Percentiles rank a stretch among this genome's conserved stretches.
Evolutionary conservation across 768 basidiomycete species (phyloP).

Genomic region (Fistulinella prunicolor): DNA sequence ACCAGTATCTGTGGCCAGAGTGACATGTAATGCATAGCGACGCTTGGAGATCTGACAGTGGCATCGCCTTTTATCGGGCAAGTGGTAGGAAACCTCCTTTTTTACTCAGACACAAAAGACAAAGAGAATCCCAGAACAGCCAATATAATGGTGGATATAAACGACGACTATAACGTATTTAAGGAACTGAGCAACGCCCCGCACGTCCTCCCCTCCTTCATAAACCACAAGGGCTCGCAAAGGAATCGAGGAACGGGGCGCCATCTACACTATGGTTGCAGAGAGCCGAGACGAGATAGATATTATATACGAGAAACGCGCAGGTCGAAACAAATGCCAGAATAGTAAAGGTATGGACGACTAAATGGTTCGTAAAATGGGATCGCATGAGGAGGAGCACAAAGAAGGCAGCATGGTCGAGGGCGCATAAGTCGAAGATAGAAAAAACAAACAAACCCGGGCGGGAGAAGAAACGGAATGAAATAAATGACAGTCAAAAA

Average conservation of each 20-base stretch:
- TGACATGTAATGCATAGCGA: no score
- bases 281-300: constrained; percentile 17
- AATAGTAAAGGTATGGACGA: constrained; percentile 16
- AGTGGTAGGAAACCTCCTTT: no score
- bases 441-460: constrained; percentile 6
- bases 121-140: no score
- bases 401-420: neutral
- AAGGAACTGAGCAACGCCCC: constrained; percentile 26
- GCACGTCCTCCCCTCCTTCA: neutral
- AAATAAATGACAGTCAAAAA: constrained; percentile 28
- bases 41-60: no score
- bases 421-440: constrained; percentile 6
- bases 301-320: constrained; percentile 34
- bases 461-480: constrained; percentile 9
- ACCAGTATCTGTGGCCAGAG: no score
- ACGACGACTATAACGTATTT: constrained; percentile 36
- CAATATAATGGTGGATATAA: constrained; percentile 18
- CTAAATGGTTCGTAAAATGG: constrained; percentile 16
- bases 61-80: no score
- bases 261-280: constrained; percentile 27
- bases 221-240: no score
- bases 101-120: no score
- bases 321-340: constrained; percentile 23
- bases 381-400: constrained; percentile 16
- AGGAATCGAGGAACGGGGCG: constrained; percentile 5